Evolutionary conservation across 1,139 yeast species (phyloP).

Genomic region (Suhomyces taliae): DNA sequence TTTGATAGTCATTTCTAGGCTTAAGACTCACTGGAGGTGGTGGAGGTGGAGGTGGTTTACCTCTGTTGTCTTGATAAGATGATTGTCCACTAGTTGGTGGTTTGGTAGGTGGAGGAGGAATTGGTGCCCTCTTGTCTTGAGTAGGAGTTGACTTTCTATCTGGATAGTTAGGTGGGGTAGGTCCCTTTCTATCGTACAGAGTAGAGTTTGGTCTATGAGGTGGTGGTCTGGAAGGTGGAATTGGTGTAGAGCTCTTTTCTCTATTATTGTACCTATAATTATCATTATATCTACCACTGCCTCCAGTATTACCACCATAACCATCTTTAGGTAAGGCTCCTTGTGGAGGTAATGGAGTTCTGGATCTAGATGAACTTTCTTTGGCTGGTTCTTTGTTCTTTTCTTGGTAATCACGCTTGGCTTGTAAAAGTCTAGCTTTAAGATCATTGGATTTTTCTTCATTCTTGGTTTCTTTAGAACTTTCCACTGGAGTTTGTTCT

Average conservation of each 20-base stretch:
- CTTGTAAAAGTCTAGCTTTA: conserved; percentile 24
- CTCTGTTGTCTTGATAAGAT: conserved; percentile 4
- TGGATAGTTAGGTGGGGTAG: conserved; percentile 4
- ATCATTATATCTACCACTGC: conserved; percentile 4
- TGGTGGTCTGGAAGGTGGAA: background rate
- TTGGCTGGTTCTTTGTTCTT: conserved; percentile 10
- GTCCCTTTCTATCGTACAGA: conserved; percentile 6
- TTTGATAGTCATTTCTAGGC: conserved; percentile 11
- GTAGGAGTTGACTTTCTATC: conserved; percentile 1
- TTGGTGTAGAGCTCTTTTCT: conserved; percentile 1
- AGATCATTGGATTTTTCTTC: conserved; percentile 14
- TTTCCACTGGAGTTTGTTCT: background rate
- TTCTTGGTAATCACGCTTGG: conserved; percentile 24
- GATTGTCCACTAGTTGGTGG: conserved; percentile 2
- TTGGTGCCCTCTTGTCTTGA: conserved; percentile 1
- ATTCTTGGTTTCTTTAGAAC: conserved; percentile 1
- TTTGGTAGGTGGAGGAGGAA: conserved; percentile 6
- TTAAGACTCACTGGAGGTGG: conserved; percentile 20
- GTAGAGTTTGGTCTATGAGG: conserved; percentile 2
- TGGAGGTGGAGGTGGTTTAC: conserved; percentile 25
- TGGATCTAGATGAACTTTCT: conserved; percentile 1
- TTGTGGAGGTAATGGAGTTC: conserved; percentile 15
- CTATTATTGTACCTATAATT: conserved; percentile 3
- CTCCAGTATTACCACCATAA: conserved; percentile 1
- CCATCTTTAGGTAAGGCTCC: conserved; percentile 8